Conservation (phyloP, 2,329 filamentous ascomycete species). For the Didymella arachidicola region DNA sequence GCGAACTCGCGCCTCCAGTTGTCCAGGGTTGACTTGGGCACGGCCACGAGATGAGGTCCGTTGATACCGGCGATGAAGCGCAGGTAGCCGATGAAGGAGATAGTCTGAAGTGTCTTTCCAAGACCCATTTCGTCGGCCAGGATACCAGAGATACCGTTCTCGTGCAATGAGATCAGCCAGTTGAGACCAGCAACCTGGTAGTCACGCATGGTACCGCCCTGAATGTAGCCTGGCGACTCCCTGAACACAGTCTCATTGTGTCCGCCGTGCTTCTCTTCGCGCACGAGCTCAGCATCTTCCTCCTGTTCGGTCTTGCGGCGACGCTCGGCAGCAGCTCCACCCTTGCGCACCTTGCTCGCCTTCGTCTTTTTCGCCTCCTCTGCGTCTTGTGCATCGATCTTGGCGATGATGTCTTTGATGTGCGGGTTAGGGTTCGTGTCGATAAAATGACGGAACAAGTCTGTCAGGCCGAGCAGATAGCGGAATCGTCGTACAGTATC, state of each 20-base stretch:
- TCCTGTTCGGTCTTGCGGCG: slow-evolving; percentile 93
- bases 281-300: slow-evolving; percentile 86
- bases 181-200: slow-evolving; percentile 96
- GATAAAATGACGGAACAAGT: slow-evolving; percentile 98
- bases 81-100: slow-evolving; percentile 93
- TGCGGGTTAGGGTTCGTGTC: slow-evolving; percentile 95
- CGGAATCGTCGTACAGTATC: slow-evolving; percentile 93
- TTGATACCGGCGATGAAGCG: slow-evolving; percentile 88
- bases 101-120: slow-evolving; percentile 96
- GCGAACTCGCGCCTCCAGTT: slow-evolving; percentile 98
- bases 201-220: slow-evolving; percentile 88
- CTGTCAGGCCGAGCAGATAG: slow-evolving; percentile 92
- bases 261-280: slow-evolving; percentile 88
- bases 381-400: slow-evolving; percentile 92
- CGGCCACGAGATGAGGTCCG: slow-evolving; percentile 88
- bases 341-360: slow-evolving; percentile 79
- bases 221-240: slow-evolving; percentile 88
- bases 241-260: slow-evolving; percentile 84
- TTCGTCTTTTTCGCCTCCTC: slow-evolving; percentile 73
- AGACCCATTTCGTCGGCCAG: slow-evolving; percentile 98
- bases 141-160: slow-evolving; percentile 98
- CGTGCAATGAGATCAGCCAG: slow-evolving; percentile 96
- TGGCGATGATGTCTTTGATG: slow-evolving; percentile 89
- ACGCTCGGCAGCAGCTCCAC: slow-evolving; percentile 79
- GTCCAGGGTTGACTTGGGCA: slow-evolving; percentile 96